Conservation (phyloP, 805 yeast genomes). For the Maudiozyma saulgeensis region DNA sequence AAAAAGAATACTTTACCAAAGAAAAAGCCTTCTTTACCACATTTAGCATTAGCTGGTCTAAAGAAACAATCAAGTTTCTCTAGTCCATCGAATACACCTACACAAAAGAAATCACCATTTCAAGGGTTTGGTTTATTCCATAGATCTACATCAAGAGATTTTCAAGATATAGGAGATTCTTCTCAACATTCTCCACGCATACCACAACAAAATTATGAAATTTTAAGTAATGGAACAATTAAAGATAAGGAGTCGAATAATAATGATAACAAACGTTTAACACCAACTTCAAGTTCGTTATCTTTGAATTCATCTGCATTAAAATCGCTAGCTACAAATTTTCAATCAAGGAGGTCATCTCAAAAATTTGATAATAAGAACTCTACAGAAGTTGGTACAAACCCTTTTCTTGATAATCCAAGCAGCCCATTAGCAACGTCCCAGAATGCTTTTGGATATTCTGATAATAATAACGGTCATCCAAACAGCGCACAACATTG, state of each 20-base stretch:
- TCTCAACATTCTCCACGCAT: not conserved
- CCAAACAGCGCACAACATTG: not conserved
- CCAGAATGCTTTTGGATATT: not conserved
- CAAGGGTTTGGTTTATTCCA: conserved; percentile 27
- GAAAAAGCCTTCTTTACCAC: conserved; percentile 25
- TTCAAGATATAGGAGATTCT: conserved; percentile 9
- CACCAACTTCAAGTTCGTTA: conserved; percentile 19
- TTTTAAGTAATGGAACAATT: conserved; percentile 4
- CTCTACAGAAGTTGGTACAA: conserved; percentile 5
- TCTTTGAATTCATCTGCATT: conserved; percentile 29
- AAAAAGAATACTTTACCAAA: conserved; percentile 15
- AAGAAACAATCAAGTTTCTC: conserved; percentile 21
- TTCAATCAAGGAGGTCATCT: conserved; percentile 30
- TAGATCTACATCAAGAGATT: conserved; percentile 23
- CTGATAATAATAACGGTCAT: not conserved
- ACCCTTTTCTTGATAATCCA: conserved; percentile 17
- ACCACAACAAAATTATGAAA: conserved; percentile 1
- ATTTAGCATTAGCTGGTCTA: conserved; percentile 19
- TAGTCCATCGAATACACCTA: conserved; percentile 12
- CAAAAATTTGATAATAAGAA: conserved; percentile 29
- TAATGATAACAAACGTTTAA: not conserved
- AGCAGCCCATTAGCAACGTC: not conserved
- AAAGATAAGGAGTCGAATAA: not conserved
- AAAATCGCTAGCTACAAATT: conserved; percentile 24
- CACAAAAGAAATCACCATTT: conserved; percentile 25